Percentiles rank a stretch among this genome's conserved stretches.
Conservation (phyloP, 2,329 filamentous ascomycete species). For the Dissoconium aciculare region DNA sequence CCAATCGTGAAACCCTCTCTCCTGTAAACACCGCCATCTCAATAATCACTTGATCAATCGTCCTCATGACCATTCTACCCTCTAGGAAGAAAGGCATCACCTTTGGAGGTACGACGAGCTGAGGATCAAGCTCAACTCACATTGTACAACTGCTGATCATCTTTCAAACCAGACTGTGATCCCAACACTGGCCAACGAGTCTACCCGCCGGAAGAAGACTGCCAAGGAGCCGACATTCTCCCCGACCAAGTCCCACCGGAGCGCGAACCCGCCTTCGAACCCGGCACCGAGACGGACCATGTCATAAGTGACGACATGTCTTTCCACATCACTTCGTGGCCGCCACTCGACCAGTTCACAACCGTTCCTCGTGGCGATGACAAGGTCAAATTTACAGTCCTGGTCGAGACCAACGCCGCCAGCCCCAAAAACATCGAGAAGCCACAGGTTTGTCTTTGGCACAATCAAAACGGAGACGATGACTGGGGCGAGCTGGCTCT, state of each 20-base stretch:
- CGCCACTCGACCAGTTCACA: conserved; percentile 63
- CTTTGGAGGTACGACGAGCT: conserved; percentile 18
- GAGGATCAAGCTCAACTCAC: conserved; percentile 1
- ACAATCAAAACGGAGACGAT: conserved; percentile 43
- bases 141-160: no score
- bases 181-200: conserved; percentile 22
- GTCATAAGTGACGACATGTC: conserved; percentile 27
- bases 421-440: conserved; percentile 25
- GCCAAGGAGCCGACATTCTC: conserved; percentile 15
- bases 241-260: conserved; percentile 22
- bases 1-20: no score
- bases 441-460: conserved; percentile 67
- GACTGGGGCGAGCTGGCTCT: conserved; percentile 46
- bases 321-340: conserved; percentile 46
- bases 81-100: conserved; percentile 22
- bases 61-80: conserved; percentile 18
- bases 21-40: no score
- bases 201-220: conserved; percentile 18
- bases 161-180: conserved; percentile 25
- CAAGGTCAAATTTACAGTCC: conserved; percentile 47
- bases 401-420: conserved; percentile 30
- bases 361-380: conserved; percentile 33
- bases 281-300: conserved; percentile 6
- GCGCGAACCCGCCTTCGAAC: conserved; percentile 12
- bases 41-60: no score